A percentile compares a stretch with the other conserved stretches of the same genome.
Evolutionary conservation across 164 flowering plant species (phyloP).

Genomic region (Macadamia integrifolia): DNA sequence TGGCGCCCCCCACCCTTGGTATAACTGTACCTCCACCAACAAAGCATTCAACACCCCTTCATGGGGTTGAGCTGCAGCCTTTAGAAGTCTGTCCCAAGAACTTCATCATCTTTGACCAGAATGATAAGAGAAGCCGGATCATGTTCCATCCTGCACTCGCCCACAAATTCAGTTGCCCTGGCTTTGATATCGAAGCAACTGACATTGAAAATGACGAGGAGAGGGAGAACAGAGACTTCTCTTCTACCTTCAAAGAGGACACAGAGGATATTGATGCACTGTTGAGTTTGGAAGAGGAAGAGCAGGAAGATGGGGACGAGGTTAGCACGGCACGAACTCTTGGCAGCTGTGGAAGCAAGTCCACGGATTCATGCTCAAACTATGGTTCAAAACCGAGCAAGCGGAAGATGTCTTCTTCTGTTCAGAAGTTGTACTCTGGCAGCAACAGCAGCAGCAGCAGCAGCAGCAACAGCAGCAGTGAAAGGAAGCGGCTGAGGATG

Average conservation of each 20-base stretch:
- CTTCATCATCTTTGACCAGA: conserved; percentile 69
- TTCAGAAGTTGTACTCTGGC: conserved; percentile 26
- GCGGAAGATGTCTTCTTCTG: conserved; percentile 25
- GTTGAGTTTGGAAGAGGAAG: conserved; percentile 57
- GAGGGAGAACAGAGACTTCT: conserved; percentile 21
- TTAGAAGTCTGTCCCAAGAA: conserved; percentile 59
- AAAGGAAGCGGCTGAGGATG: conserved; percentile 41
- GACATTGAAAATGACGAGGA: conserved; percentile 14
- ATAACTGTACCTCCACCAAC: conserved; percentile 28
- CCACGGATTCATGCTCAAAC: conserved; percentile 50
- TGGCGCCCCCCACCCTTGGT: conserved; percentile 22
- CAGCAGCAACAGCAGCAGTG: conserved; percentile 23
- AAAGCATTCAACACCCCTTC: conserved; percentile 28
- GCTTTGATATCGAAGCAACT: conserved; percentile 24
- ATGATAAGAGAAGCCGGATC: conserved; percentile 48
- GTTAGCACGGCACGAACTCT: conserved; percentile 63
- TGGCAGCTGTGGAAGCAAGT: conserved; percentile 33
- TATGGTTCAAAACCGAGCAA: conserved; percentile 32
- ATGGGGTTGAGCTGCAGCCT: conserved; percentile 52
- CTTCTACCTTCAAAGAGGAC: conserved; percentile 48
- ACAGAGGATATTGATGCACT: conserved; percentile 72
- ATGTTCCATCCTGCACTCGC: conserved; percentile 60
- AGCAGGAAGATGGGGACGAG: conserved; percentile 57
- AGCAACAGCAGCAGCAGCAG: conserved; percentile 9
- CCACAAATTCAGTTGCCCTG: conserved; percentile 33